A percentile compares a stretch with the other conserved stretches of the same genome.
Conservation (phyloP, 2,329 filamentous ascomycete genomes). For the Pyrenophora teres region DNA sequence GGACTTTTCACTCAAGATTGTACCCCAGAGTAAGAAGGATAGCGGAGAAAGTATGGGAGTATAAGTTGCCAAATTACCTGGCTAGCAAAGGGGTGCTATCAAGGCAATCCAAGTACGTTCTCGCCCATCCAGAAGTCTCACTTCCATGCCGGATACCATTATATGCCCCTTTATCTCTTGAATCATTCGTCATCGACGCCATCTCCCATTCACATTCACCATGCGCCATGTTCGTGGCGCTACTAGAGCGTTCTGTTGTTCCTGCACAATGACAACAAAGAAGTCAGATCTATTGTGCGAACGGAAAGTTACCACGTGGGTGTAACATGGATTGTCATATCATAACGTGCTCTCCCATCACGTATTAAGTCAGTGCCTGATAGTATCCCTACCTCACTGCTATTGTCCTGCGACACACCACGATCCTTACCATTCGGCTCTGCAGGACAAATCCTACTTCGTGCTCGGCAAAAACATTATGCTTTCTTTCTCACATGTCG, state of each 20-base stretch:
- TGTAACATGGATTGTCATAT: neutral
- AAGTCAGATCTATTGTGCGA: neutral
- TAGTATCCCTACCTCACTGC: neutral
- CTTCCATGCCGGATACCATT: no score
- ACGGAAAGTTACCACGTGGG: neutral
- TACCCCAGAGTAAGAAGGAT: constrained; percentile 49
- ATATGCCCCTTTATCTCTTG: no score
- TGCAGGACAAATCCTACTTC: neutral
- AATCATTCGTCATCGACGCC: neutral
- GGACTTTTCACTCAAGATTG: constrained; percentile 94
- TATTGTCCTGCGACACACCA: neutral
- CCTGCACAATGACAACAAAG: constrained; percentile 6
- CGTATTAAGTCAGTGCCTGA: neutral
- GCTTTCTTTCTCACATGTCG: neutral
- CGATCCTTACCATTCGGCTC: neutral
- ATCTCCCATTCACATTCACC: constrained; percentile 2
- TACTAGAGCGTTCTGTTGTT: constrained; percentile 6
- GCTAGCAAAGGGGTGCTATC: neutral
- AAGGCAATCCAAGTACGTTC: neutral
- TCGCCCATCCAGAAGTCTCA: neutral
- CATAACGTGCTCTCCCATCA: neutral
- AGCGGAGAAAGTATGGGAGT: constrained; percentile 20
- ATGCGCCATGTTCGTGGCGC: neutral
- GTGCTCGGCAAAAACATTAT: neutral
- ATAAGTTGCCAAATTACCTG: neutral